Evolutionary conservation across 768 basidiomycete genomes (phyloP), one percentile per base, ranked within the genome.

Genomic region (Phanerochaete sordida): DNA sequence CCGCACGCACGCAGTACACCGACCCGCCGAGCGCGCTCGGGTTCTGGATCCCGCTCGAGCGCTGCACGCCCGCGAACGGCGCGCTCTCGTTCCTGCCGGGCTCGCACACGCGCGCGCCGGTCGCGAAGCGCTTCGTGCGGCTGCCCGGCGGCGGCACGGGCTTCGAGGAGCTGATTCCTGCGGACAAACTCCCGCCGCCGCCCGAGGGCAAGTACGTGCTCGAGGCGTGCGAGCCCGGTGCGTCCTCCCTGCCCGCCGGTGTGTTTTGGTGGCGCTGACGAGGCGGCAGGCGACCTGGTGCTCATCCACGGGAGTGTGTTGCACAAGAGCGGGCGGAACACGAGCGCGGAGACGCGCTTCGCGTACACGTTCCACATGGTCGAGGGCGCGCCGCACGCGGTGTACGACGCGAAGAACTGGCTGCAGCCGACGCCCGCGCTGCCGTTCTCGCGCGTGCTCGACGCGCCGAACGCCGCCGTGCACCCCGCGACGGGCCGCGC

Each of bases 351-450:
- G 62, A 93, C 93, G 1, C 82, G 97, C 57, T 92, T 87, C 64
- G 95, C 95, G 28, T 99, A 98, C 70, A 98, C 97, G 0, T 98
- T 97, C 73, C 95, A 94, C 65, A 93, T 93, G 91, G 87, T 94
- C 50, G 92, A 96, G 67, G 87, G 82, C 21, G 81, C 81, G 43
- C 87, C 84, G 24, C 74, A 81, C 66, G 90, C 85, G 7, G 74
- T 69, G 43, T 97, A 95, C 59, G 96, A 98, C 62, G 81, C 85
- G 67, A 92, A 91, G 83, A 98, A 97, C 69, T 97, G 95, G 95
- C 76, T 98, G 59, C 95, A 98, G 70, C 94, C 95, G 1, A 93
- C 93, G 2, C 63, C 76, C 11, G 82, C 78, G 13, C 88, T 91
- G 88, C 92, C 95, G 1, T 97, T 98, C 74, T 81, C 85, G 26